phyloP scores from a whole-genome alignment of 257 asterid species.

The Solanum neorickii region DNA sequence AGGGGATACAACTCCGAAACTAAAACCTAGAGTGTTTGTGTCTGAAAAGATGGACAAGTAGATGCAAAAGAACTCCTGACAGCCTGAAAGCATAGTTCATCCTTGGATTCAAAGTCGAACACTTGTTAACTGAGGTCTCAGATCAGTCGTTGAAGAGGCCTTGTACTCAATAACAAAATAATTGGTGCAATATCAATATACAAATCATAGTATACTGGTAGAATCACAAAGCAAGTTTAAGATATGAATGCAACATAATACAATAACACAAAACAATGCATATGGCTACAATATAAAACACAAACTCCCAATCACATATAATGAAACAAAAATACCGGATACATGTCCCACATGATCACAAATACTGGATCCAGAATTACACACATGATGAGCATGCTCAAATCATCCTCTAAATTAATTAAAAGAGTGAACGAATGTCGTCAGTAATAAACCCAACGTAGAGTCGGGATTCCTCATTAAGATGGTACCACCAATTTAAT shows the following conservation, averaged over 20 bases:
- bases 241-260: background rate
- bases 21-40: background rate
- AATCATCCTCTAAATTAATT: background rate
- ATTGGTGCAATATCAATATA: too few species aligned
- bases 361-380: background rate
- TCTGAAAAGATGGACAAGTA: background rate
- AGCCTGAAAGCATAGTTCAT: background rate
- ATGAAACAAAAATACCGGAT: too few species aligned
- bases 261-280: background rate
- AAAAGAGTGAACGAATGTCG: background rate
- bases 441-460: too few species aligned
- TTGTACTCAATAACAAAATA: too few species aligned
- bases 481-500: background rate
- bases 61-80: background rate
- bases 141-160: background rate
- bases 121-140: background rate
- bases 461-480: too few species aligned
- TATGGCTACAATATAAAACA: background rate
- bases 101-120: background rate
- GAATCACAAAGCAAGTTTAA: background rate
- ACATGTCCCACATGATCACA: background rate
- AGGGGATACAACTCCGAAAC: background rate
- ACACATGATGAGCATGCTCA: background rate
- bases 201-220: background rate
- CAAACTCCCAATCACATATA: background rate